Evolutionary conservation across 176 grass and related monocot genomes (phyloP), one percentile per base, ranked within the genome.

Genomic region (Rhynchospora pubera): DNA sequence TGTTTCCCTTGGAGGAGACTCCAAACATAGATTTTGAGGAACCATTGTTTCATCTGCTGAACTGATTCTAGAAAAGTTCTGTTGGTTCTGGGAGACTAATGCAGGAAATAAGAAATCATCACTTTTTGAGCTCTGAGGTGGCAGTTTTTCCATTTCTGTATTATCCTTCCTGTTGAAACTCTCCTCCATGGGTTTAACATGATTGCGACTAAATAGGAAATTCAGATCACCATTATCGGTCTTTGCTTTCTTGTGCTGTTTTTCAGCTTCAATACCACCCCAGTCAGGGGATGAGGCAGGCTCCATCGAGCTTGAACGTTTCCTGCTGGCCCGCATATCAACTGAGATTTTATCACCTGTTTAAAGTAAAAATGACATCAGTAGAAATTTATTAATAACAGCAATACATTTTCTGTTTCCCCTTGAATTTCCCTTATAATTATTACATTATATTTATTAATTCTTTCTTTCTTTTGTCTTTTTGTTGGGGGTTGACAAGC

Each of bases 171-270:
- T 78, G 85, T 84, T 78, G 48, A 46, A 72, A 57, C 45, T 79
- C 71, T 86, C 89, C 56, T 88, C 80, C 42, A 50, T 45, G 51
- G 65, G 59, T 83, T 21, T 72, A 91, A 67, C 82, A 52, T 77
- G 62, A 69, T 47, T n/a, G 83, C 80, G 26, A 21, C 51, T 56
- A 14, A 32, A 77, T n/a, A 26, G 5, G 14, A 51, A 82, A 67
- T 52, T 62, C 22, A 66, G 30, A 28, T 57, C 85, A 44, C 79
- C 67, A 76, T 84, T 85, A 81, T 91, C 83, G 60, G 79, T 24
- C 82, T 88, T 91, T 62, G 85, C 79, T 84, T 89, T 95, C 83
- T 96, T 99, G 47, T 80, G 68, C 22, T 84, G 72, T 18, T 65
- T 81, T 89, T 62, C 79, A 82, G 39, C 73, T 64, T 87, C 69